These are phyloP conservation scores for Rehmannia glutinosa DNA, from an alignment of 257 asterid genomes.

Conservation along the genomic window DNA sequence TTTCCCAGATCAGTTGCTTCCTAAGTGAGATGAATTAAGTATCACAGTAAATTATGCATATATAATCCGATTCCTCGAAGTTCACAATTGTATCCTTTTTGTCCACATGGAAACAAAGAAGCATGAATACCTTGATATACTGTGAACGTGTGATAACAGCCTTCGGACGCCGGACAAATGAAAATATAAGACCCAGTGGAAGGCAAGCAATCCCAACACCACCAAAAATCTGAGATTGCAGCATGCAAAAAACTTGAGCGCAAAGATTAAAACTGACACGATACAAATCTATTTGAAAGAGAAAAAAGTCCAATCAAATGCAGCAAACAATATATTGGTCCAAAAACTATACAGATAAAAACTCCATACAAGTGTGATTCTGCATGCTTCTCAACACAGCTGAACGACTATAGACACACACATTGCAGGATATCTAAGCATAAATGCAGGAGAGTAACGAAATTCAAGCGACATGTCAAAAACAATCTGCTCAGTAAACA, in stretches of 20 bases:
- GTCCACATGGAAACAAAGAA: slow-evolving; percentile 3
- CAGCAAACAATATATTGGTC: neutral
- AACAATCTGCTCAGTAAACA: neutral
- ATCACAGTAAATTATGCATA: slow-evolving; percentile 6
- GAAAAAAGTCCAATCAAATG: neutral
- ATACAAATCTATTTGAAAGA: neutral
- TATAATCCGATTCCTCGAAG: neutral
- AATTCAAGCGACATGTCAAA: neutral
- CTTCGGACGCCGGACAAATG: slow-evolving; percentile 88
- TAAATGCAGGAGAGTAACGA: neutral
- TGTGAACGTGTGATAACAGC: slow-evolving; percentile 95
- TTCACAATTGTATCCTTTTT: neutral
- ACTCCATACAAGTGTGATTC: slow-evolving; percentile 3
- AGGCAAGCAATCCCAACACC: slow-evolving; percentile 95
- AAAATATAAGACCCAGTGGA: slow-evolving; percentile 77
- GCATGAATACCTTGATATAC: slow-evolving; percentile 70
- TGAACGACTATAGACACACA: neutral
- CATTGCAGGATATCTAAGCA: neutral
- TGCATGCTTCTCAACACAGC: neutral
- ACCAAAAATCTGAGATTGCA: slow-evolving; percentile 69
- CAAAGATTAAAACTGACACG: slow-evolving; percentile 8
- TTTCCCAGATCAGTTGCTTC: slow-evolving; percentile 91
- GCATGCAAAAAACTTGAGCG: slow-evolving; percentile 17
- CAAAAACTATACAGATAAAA: neutral
- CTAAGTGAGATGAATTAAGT: slow-evolving; percentile 34